Evolutionary conservation across 2,329 filamentous ascomycete species (phyloP).

Genomic region (Beauveria sp.): DNA sequence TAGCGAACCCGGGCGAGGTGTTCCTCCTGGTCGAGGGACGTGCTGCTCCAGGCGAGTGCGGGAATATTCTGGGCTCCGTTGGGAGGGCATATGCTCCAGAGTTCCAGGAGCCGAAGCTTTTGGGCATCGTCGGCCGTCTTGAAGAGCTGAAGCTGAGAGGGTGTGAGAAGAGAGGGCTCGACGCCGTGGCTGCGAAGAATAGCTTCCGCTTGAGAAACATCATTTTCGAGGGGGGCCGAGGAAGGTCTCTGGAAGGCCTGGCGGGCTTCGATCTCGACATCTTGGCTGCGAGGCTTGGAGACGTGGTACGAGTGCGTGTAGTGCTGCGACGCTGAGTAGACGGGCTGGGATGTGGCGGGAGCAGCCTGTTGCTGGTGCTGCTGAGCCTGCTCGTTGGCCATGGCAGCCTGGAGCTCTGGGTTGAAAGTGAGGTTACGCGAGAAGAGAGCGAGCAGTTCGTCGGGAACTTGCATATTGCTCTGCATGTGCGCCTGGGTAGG

Average conservation of each 20-base stretch:
- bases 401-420: constrained; percentile 26
- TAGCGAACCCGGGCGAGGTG: constrained; percentile 54
- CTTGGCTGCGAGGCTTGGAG: constrained; percentile 25
- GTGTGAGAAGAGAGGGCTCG: constrained; percentile 59
- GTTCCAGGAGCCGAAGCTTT: constrained; percentile 66
- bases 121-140: constrained; percentile 65
- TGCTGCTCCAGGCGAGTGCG: constrained; percentile 44
- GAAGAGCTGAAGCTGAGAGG: constrained; percentile 73
- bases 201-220: constrained; percentile 44
- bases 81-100: constrained; percentile 78
- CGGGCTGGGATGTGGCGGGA: constrained; percentile 22
- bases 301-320: constrained; percentile 73
- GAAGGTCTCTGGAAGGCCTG: constrained; percentile 36
- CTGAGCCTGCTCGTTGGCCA: constrained; percentile 22
- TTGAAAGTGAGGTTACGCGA: constrained; percentile 64
- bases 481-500: constrained; percentile 29
- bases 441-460: constrained; percentile 78
- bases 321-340: constrained; percentile 74
- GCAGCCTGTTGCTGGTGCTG: constrained; percentile 15
- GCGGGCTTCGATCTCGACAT: constrained; percentile 17
- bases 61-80: constrained; percentile 47
- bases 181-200: constrained; percentile 61
- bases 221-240: constrained; percentile 42
- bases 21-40: constrained; percentile 50
- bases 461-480: constrained; percentile 56